Percentiles rank a stretch among this genome's conserved stretches.
These are phyloP conservation scores for Cajanus cajan DNA, from an alignment of 306 rosid genomes.

Conservation along the genomic window DNA sequence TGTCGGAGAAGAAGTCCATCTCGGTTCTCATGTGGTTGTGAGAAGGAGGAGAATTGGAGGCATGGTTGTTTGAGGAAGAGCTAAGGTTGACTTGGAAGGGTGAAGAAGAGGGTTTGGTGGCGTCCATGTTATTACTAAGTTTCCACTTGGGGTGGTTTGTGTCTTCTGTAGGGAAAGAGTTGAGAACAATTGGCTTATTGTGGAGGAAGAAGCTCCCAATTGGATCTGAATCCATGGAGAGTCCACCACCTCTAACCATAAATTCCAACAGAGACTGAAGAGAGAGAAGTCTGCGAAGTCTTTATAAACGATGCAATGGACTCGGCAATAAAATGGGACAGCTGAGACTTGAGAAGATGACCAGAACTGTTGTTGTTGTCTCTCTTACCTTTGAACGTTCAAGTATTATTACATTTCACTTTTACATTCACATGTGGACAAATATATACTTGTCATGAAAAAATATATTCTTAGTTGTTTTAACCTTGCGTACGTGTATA, in stretches of 20 bases:
- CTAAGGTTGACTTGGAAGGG: conserved; percentile 66
- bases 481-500: background rate
- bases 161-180: conserved; percentile 60
- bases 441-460: background rate
- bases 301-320: conserved; percentile 59
- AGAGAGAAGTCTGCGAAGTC: conserved; percentile 32
- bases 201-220: conserved; percentile 42
- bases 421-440: background rate
- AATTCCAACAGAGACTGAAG: conserved; percentile 27
- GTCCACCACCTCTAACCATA: conserved; percentile 77
- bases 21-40: conserved; percentile 35
- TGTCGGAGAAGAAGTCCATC: conserved; percentile 64
- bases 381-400: background rate
- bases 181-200: conserved; percentile 52
- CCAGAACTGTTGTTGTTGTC: conserved; percentile 22
- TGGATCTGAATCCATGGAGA: conserved; percentile 89
- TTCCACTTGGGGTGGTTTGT: conserved; percentile 12
- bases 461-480: background rate
- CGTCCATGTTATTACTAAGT: conserved; percentile 38
- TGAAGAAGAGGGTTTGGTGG: background rate
- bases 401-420: background rate
- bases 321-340: conserved; percentile 74
- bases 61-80: background rate
- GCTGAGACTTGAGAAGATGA: conserved; percentile 50
- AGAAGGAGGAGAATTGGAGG: conserved; percentile 31